Evolutionary conservation across 768 basidiomycete genomes (phyloP), one percentile per base, ranked within the genome.

Genomic region (Heimioporus sp.): DNA sequence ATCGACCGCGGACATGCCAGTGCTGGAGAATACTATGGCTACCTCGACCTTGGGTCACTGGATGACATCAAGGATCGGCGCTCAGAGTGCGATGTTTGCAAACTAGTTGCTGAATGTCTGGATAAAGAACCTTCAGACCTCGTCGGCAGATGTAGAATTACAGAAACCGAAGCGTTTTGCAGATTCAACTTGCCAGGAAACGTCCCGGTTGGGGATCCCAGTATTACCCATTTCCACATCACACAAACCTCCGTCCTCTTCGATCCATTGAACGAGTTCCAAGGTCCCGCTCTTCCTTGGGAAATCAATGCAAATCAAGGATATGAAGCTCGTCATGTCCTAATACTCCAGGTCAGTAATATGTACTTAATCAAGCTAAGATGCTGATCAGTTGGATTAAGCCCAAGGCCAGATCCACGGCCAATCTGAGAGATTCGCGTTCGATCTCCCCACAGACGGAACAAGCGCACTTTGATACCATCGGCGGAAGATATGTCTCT

Each of bases 41-140:
- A 35, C 21, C 2, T 38, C n/a, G 0, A 21, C 28, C 60, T 59
- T 10, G 61, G 61, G 21, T 51, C 51, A 11, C 8, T 59, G 20
- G 45, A 44, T 40, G 53, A 49, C 34, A 55, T 62, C 56, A 62
- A 52, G 36, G 2, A 20, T 10, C 51, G 60, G 24, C 50, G 58
- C 9, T 46, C 7, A 0, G 17, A 40, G 17, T 59, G 58, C 46
- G 54, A 49, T 11, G 16, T 60, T 37, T 59, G 58, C 45, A 37
- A 11, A 15, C 47, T 60, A 15, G n/a, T 61, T 24, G 40, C 59
- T 2, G 58, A 56, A 30, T 1, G 45, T 13, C 20, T 60, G 43
- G 49, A 57, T 16, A 24, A 53, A 4, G 59, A 61, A 24, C 51
- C 54, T 4, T 16, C 50, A 16, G 35, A 36, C 10, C 54, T 57